Base-by-base conservation (phyloP, 2,329 filamentous ascomycete species). In the Hypoxylon sp. region DNA sequence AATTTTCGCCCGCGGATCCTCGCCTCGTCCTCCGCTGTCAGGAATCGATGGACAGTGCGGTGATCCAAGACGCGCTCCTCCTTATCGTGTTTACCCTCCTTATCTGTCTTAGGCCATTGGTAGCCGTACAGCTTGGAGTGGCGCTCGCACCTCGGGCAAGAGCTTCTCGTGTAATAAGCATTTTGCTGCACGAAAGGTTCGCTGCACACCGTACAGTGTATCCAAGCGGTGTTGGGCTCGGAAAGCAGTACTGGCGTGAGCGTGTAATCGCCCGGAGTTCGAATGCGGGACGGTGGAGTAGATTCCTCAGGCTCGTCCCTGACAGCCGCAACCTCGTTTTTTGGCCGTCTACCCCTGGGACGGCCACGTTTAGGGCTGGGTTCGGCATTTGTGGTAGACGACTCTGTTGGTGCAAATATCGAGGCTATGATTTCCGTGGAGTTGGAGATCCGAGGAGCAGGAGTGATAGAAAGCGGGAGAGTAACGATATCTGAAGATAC, bases 71-170 rank as follows among this genome's bases (percentile, higher is more conserved):
- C 83, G 8, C 89, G 82, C 76, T 90, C 87, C 72, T 91, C 89
- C 63, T 88, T 90, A 77, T 98, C 96, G 19, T 87, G 80, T 15
- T 89, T 88, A 0, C 93, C 93, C 27, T 91, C 89, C 68, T 86
- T 91, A 66, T 97, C 92, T 0, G 96, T 98, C 83, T 99, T 98
- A 5, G 96, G 96, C 96, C 96, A 99, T 63, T 92, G 86, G 76
- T 92, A 98, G 0, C 97, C 97, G 78, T 98, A 99, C 0, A 99
- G 83, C 82, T 97, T 98, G 15, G 93, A 97, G 77, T 99, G 96
- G 0, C 96, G 89, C 81, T 99, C 96, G 79, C 96, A 99, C 6
- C 96, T 89, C 3, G 93, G 94, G 78, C 96, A 99, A 15, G 93
- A 91, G 53, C 92, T 90, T 57, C 91, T 89, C 0, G 94, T 98